These are phyloP conservation scores for Cryphonectria japonica DNA, from an alignment of 2,329 filamentous ascomycete genomes.

Conservation along the genomic window DNA sequence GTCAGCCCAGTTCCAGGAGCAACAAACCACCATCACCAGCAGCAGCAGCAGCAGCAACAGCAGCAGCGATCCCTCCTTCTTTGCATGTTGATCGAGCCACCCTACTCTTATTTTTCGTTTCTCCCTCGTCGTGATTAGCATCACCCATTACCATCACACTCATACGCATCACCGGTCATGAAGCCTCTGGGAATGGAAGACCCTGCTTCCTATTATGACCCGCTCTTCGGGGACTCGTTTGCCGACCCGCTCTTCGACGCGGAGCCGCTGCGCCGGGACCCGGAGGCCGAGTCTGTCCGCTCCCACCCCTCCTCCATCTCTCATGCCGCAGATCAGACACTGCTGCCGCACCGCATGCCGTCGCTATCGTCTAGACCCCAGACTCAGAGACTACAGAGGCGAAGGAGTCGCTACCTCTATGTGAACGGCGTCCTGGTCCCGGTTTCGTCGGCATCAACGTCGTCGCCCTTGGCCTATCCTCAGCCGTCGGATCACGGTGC, in stretches of 20 bases:
- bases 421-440: slow-evolving; percentile 19
- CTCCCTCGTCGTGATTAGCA: background rate
- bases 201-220: slow-evolving; percentile 19
- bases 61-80: too few species aligned
- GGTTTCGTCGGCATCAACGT: slow-evolving; percentile 9
- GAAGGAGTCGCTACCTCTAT: slow-evolving; percentile 24
- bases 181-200: slow-evolving; percentile 3
- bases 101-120: too few species aligned
- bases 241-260: slow-evolving; percentile 15
- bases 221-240: slow-evolving; percentile 16
- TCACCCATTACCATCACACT: background rate
- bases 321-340: slow-evolving; percentile 14
- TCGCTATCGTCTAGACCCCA: slow-evolving; percentile 10
- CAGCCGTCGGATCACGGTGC: background rate
- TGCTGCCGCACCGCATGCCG: slow-evolving; percentile 6
- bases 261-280: slow-evolving; percentile 5
- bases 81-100: too few species aligned
- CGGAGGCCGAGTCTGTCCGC: slow-evolving; percentile 27
- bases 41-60: too few species aligned
- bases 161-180: background rate
- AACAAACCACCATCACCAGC: too few species aligned
- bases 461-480: background rate
- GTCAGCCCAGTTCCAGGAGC: background rate
- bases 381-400: slow-evolving; percentile 27
- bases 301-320: slow-evolving; percentile 23